These are phyloP conservation scores for Chlamydomonas sphaeroides DNA, from an alignment of 139 green algal genomes.

Conservation along the genomic window DNA sequence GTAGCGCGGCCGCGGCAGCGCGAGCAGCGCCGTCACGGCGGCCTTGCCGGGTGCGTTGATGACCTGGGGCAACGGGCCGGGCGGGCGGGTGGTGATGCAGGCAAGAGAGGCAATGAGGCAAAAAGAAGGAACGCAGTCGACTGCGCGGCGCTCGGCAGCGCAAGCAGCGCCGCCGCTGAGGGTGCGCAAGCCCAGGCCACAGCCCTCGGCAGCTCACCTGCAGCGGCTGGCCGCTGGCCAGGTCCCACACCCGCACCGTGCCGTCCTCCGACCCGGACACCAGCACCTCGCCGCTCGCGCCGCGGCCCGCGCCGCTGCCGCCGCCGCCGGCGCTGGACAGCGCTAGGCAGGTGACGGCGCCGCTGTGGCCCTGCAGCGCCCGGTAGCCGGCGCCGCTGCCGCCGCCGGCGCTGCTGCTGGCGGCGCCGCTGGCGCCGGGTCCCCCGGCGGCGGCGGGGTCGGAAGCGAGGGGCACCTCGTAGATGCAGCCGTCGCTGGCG, in stretches of 20 bases:
- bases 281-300: conserved; percentile 38
- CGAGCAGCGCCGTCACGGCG: too few relatives aligned
- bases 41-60: too few relatives aligned
- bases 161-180: too few relatives aligned
- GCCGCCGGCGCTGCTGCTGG: neutral
- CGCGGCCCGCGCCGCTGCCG: neutral
- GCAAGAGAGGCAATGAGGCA: too few relatives aligned
- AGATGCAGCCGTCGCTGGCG: conserved; percentile 80
- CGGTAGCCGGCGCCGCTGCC: neutral
- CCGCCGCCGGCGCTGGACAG: conserved; percentile 62
- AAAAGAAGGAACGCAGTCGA: too few relatives aligned
- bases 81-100: too few relatives aligned
- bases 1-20: too few relatives aligned
- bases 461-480: conserved; percentile 69
- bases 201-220: too few relatives aligned
- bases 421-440: too few relatives aligned
- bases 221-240: conserved; percentile 75
- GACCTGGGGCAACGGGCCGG: too few relatives aligned
- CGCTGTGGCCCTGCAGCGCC: conserved; percentile 63
- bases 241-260: conserved; percentile 80
- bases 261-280: conserved; percentile 78
- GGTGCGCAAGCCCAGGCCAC: too few relatives aligned
- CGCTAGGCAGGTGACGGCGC: conserved; percentile 63
- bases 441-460: neutral
- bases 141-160: too few relatives aligned